Conservation (phyloP, 768 basidiomycete genomes). For the Suillus hirtellus region DNA sequence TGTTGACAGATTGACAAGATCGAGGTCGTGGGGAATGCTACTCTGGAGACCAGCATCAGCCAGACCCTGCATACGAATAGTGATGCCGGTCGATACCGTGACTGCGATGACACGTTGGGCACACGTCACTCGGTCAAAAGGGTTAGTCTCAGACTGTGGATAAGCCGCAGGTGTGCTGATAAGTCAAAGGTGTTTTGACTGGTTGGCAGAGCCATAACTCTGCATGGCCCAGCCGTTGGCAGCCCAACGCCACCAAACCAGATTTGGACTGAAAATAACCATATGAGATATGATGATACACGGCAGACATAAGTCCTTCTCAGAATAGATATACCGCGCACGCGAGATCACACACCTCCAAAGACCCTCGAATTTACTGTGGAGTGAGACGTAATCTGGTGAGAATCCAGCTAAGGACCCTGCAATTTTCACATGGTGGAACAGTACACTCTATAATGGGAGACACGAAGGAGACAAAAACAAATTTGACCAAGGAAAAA, state of each 20-base stretch:
- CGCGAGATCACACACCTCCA: conserved; percentile 53
- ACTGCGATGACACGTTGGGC: no score
- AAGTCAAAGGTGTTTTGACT: no score
- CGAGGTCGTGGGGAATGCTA: conserved; percentile 49
- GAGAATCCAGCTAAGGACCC: not conserved
- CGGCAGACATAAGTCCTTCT: conserved; percentile 52
- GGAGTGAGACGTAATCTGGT: not conserved
- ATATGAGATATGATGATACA: conserved; percentile 23
- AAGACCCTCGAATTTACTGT: conserved; percentile 31
- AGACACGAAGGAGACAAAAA: no score
- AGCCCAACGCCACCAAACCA: conserved; percentile 53
- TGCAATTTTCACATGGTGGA: not conserved
- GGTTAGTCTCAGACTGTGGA: no score
- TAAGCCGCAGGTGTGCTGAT: no score
- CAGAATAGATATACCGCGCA: conserved; percentile 46
- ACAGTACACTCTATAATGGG: not conserved
- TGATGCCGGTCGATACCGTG: no score
- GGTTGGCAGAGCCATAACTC: no score
- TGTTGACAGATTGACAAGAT: conserved; percentile 40
- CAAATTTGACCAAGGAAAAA: not conserved
- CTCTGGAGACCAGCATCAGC: conserved; percentile 32
- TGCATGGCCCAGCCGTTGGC: conserved; percentile 15
- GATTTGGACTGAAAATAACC: conserved; percentile 40
- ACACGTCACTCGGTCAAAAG: no score
- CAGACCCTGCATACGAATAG: not conserved